A percentile compares a stretch with the other conserved stretches of the same genome.
Conservation (phyloP, 192 early-diverging fungal genomes). For the Obelidium mucronatum region DNA sequence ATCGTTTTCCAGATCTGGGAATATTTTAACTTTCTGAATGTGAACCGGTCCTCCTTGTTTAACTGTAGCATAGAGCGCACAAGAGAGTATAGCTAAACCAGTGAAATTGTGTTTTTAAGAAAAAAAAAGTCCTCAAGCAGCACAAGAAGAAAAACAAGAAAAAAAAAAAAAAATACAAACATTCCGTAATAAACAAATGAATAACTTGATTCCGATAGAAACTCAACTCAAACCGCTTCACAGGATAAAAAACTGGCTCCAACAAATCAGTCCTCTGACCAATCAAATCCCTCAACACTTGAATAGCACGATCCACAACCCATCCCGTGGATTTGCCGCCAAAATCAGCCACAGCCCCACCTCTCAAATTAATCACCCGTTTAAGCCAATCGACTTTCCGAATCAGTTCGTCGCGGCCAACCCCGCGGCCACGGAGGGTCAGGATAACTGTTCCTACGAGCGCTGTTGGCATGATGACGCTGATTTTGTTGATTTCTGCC, state of each 20-base stretch:
- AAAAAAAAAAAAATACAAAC: conserved; percentile 40
- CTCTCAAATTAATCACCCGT: conserved; percentile 66
- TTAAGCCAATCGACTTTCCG: conserved; percentile 79
- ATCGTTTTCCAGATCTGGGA: conserved; percentile 64
- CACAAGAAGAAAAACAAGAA: no score
- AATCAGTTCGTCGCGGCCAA: conserved; percentile 66
- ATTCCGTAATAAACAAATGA: conserved; percentile 62
- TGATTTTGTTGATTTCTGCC: conserved; percentile 69
- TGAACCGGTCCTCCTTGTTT: conserved; percentile 78
- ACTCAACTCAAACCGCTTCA: conserved; percentile 82
- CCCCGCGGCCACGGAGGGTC: conserved; percentile 81
- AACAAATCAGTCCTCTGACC: conserved; percentile 78
- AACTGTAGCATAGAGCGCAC: conserved; percentile 77
- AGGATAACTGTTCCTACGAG: conserved; percentile 81
- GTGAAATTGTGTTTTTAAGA: conserved; percentile 27
- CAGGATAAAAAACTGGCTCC: conserved; percentile 82
- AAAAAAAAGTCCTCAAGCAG: no score
- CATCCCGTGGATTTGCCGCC: conserved; percentile 70
- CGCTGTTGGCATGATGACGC: conserved; percentile 86
- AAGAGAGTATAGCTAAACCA: conserved; percentile 71
- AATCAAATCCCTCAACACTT: conserved; percentile 76
- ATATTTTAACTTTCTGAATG: conserved; percentile 65
- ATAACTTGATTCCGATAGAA: conserved; percentile 88
- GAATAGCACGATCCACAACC: conserved; percentile 79
- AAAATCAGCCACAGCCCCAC: conserved; percentile 83